Base-by-base conservation (phyloP, 2,329 filamentous ascomycete genomes). In the Alternaria sp. region DNA sequence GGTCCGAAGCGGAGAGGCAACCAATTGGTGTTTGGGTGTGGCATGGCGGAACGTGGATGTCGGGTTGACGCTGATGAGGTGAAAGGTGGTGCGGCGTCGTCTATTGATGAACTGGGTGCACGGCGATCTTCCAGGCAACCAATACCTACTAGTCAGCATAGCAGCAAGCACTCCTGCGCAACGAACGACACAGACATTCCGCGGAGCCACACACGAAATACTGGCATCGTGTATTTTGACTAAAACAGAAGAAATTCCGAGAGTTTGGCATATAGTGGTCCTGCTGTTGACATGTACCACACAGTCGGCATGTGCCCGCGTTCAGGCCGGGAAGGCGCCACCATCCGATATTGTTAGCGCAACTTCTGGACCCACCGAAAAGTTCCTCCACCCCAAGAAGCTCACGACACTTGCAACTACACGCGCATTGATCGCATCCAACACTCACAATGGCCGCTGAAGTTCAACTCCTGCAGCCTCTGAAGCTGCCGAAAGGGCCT, bases 401-500 rank as follows among this genome's bases (percentile, higher is more conserved):
- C 54, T 48, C 44, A 33, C 60, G 26, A 57, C 44, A 41, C 50
- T 46, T 41, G 37, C 54, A 61, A 55, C 66, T 60, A 41, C 63
- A 63, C 54, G 56, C 57, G 52, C 50, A 34, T 42, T 53, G 45
- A 54, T 58, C 58, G 56, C 60, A 54, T 29, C 31, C 46, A 50
- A 50, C 58, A 48, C 17, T 28, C 66, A 71, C 70, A 62, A 97
- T 97, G 93, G 93, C 93, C 70, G 91, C 93, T 72, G 89, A 92
- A 81, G 91, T 96, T 72, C 86, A 88, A 78, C 90, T 91, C 61
- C 82, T 96, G 67, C 88, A 88, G 77, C 89, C 89, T 77, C 82
- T 96, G 74, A 96, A 92, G 84, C 86, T 96, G 74, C 88, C 94
- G 56, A 86, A 90, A 63, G 91, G 92, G 50, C 93, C 93, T 56